A percentile compares a stretch with the other conserved stretches of the same genome.
Evolutionary conservation across 2,329 filamentous ascomycete genomes (phyloP).

Genomic region (Neopestalotiopsis sp.): DNA sequence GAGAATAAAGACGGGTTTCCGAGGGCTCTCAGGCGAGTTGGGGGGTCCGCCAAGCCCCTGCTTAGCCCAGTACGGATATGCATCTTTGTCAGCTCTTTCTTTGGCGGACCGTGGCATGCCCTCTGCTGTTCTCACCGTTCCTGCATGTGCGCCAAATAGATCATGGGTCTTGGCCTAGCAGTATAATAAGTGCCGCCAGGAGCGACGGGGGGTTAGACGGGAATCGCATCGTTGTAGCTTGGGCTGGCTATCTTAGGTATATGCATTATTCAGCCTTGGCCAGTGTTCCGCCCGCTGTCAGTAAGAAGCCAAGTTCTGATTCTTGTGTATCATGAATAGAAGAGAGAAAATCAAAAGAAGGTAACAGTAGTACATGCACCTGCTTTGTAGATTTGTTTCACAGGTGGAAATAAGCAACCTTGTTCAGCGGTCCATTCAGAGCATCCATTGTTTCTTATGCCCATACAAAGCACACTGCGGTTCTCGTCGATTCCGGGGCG

Average conservation of each 20-base stretch:
- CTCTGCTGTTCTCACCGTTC: slow-evolving; percentile 2
- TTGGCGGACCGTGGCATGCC: background rate
- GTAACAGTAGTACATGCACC: too few relatives aligned
- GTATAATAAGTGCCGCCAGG: background rate
- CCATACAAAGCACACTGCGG: background rate
- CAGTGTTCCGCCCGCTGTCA: background rate
- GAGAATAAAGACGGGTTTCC: background rate
- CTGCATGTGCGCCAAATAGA: background rate
- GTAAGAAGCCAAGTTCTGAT: background rate
- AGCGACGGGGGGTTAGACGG: background rate
- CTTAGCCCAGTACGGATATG: slow-evolving; percentile 3
- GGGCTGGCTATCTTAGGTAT: too few relatives aligned
- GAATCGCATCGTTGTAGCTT: background rate
- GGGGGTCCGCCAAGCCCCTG: background rate
- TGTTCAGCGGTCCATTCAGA: background rate
- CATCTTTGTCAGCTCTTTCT: slow-evolving; percentile 8
- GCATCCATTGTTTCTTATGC: background rate
- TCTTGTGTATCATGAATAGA: background rate
- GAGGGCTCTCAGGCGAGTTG: background rate
- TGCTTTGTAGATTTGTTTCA: background rate
- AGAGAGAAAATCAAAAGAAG: background rate
- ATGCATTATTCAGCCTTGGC: background rate
- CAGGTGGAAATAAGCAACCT: slow-evolving; percentile 2
- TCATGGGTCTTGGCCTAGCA: background rate
- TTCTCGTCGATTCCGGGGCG: background rate